Evolutionary conservation across 2,329 filamentous ascomycete genomes (phyloP), one percentile per base, ranked within the genome.

Genomic region (Pseudogymnoascus sp.): DNA sequence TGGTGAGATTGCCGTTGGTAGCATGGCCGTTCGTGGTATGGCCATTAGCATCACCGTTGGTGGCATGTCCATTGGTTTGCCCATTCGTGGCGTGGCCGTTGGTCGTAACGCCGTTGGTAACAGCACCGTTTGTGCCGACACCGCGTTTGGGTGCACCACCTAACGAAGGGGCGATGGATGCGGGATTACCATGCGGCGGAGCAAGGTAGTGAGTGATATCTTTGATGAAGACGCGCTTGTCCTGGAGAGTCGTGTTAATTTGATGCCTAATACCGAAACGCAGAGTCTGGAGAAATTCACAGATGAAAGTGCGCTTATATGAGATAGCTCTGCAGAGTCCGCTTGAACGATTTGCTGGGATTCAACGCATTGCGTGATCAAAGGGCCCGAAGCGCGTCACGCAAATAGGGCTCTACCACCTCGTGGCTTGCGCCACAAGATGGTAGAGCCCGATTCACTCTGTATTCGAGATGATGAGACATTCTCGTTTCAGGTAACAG

Each of bases 161-260:
- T 59, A 97, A 80, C n/a, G 91, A 96, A 2, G 89, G 89, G 8
- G 90, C 92, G 64, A 94, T 85, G 58, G 79, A 80, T 59, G 90
- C 83, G 12, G 83, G 79, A 69, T 88, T 82, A 55, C 82, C 80
- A 65, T 88, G 79, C 3, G 90, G 90, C 4, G 92, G 89, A 66
- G 96, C 80, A 67, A 97, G 81, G 75, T 97, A 97, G 76, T 97
- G 88, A 62, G 89, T 87, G 78, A 97, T 99, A 75, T 97, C 94
- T 76, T 99, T 99, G 82, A 99, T 94, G 78, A 97, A 97, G 69
- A 96, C 79, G 69, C 93, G 89, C 79, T 96, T 96, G 70, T 87
- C 89, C 89, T 95, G 68, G 65, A 65, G 68, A 71, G 69, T 62
- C 71, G 67, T 72, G 75, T 81, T 74, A 78, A 75, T 74, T 74